Evolutionary conservation across 495 filamentous ascomycete species (phyloP), one percentile per base, ranked within the genome.

Genomic region (Neurospora intermedia): DNA sequence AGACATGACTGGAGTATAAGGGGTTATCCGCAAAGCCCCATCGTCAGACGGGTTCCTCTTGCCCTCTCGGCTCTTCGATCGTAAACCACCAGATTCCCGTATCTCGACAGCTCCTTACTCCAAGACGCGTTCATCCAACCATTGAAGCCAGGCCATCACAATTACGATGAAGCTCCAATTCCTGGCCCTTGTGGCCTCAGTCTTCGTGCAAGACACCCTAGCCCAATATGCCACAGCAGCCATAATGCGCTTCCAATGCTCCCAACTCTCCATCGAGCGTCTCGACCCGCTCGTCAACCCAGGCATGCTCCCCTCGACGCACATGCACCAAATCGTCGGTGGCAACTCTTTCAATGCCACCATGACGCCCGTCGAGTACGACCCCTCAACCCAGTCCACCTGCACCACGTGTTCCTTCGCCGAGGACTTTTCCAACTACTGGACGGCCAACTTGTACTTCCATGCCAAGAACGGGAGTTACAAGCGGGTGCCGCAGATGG

Each of bases 201-300:
- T 31, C 27, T 31, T 31, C 27, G 27, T 75, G 75, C 43, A 71
- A 80, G 39, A 79, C 75, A 5, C 16, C 5, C 20, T 27, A 27
- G 82, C 82, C 10, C 82, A 84, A 76, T 75, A 69, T 59, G 74
- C 75, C 16, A 74, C 75, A 43, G 77, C 76, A 6, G 79, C 82
- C 72, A 81, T 85, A 80, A 83, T 85, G 79, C 82, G 84, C 39
- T 85, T 85, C 76, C 79, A 79, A 27, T 85, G 84, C 78, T 81
- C 79, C 8, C 82, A 83, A 76, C 82, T 84, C 54, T 79, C 80
- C 45, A 80, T 84, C 69, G 82, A 83, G 75, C 79, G 82, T 3
- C 76, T 84, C 66, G 83, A 84, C 69, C 83, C 83, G 7, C 77
- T 84, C 13, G 83, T 84, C 54, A 81, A 81, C 75, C 83, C 83